These are phyloP conservation scores for Cupressus sempervirens DNA, from an alignment of 75 land plant genomes.

Conservation along the genomic window DNA sequence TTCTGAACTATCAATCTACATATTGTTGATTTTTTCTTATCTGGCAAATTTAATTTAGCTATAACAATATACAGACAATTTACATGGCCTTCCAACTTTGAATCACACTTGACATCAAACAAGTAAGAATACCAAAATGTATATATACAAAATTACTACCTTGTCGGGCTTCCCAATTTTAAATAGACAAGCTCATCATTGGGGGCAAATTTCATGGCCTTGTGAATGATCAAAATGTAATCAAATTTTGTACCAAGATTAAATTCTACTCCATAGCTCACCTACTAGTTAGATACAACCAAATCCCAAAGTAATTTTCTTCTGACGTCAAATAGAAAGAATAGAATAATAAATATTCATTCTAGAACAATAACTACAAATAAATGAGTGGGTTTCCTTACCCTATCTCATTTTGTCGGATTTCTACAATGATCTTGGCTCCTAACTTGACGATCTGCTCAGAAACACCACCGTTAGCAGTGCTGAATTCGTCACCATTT, in stretches of 20 bases:
- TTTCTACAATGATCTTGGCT: constrained; percentile 32
- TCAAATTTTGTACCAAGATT: constrained; percentile 39
- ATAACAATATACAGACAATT: neutral
- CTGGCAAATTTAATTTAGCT: neutral
- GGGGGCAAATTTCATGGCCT: constrained; percentile 28
- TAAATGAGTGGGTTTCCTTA: too few relatives aligned
- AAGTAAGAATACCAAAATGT: neutral
- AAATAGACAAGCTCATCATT: constrained; percentile 38
- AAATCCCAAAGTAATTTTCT: constrained; percentile 47
- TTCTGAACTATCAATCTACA: too few relatives aligned
- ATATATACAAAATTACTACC: constrained; percentile 1
- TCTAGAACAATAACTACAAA: neutral
- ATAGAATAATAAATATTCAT: neutral
- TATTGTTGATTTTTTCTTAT: too few relatives aligned
- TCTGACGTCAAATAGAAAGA: constrained; percentile 21
- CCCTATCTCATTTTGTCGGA: constrained; percentile 37
- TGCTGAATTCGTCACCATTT: constrained; percentile 42
- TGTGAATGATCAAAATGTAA: constrained; percentile 41
- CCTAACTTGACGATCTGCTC: constrained; percentile 39
- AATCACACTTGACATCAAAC: neutral
- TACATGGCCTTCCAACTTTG: neutral
- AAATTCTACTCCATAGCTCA: constrained; percentile 56
- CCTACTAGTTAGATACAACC: constrained; percentile 46
- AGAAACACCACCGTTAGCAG: constrained; percentile 16
- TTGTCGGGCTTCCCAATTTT: constrained; percentile 47